Percentiles rank a stretch among this genome's conserved stretches.
Evolutionary conservation across 306 rosid genomes (phyloP).

Genomic region (Cucumis cinereus): DNA sequence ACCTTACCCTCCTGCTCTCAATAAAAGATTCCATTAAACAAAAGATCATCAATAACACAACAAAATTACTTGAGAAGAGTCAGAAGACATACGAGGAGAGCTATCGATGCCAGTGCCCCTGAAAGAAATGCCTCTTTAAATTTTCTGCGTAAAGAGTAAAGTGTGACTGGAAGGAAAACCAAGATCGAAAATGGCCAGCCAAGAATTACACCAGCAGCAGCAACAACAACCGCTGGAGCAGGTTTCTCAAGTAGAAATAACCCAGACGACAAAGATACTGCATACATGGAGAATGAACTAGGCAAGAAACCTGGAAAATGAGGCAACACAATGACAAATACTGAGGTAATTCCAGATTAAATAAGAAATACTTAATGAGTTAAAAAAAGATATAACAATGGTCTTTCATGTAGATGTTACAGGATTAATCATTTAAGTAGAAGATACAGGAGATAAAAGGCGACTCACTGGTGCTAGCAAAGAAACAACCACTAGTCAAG

Average conservation of each 20-base stretch:
- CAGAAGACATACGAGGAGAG: constrained; percentile 62
- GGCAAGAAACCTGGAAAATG: constrained; percentile 82
- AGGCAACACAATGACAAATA: constrained; percentile 3
- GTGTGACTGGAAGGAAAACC: constrained; percentile 78
- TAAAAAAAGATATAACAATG: not conserved
- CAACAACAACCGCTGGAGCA: constrained; percentile 64
- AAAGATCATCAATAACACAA: not conserved
- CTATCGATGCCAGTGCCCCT: constrained; percentile 53
- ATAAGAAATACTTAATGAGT: not conserved
- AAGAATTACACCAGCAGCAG: constrained; percentile 80
- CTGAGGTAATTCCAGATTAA: constrained; percentile 11
- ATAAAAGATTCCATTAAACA: not conserved
- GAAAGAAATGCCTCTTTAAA: constrained; percentile 56
- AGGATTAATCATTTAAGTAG: not conserved
- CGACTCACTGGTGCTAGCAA: constrained; percentile 93
- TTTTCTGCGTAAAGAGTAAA: constrained; percentile 51
- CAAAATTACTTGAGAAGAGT: constrained; percentile 9
- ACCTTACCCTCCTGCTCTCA: not conserved
- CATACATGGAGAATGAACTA: constrained; percentile 96
- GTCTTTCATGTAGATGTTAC: not conserved
- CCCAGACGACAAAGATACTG: constrained; percentile 80
- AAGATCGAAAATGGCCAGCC: constrained; percentile 99
- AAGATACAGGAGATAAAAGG: not conserved
- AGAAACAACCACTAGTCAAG: constrained; percentile 92
- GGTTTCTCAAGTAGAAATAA: constrained; percentile 77